Conservation (phyloP, 2,329 filamentous ascomycete genomes). For the Phoma sp. region DNA sequence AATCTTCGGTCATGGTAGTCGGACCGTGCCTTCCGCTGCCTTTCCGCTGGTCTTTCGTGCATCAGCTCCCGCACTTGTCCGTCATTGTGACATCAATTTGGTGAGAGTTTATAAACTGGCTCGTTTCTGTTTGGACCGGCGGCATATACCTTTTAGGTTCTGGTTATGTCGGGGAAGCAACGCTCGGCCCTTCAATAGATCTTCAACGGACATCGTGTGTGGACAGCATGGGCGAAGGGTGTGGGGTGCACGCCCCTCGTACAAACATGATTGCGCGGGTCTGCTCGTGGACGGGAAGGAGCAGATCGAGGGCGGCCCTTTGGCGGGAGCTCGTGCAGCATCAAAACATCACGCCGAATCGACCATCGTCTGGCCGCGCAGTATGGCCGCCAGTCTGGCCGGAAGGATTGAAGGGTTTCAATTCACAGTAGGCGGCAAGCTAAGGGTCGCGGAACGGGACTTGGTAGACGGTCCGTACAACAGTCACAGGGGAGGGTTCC, state of each 20-base stretch:
- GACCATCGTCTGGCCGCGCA: slow-evolving; percentile 3
- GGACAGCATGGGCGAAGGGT: background rate
- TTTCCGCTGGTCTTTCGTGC: background rate
- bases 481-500: background rate
- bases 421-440: background rate
- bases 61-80: background rate
- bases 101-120: slow-evolving; percentile 4
- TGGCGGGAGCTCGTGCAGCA: background rate
- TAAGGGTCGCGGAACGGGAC: background rate
- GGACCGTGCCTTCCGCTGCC: slow-evolving; percentile 4
- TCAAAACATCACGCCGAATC: background rate
- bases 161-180: background rate
- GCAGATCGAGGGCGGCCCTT: background rate
- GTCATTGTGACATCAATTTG: slow-evolving; percentile 1
- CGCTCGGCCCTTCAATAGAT: slow-evolving; percentile 1
- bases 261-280: background rate
- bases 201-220: background rate
- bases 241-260: background rate
- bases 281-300: background rate
- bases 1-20: slow-evolving; percentile 5
- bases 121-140: too few relatives aligned
- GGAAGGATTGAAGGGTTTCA: slow-evolving; percentile 1
- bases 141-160: slow-evolving; percentile 6
- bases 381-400: slow-evolving; percentile 6
- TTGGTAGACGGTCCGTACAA: slow-evolving; percentile 5